Evolutionary conservation across 2,329 filamentous ascomycete genomes (phyloP), one percentile per base, ranked within the genome.

Genomic region (Geosmithia morbida): DNA sequence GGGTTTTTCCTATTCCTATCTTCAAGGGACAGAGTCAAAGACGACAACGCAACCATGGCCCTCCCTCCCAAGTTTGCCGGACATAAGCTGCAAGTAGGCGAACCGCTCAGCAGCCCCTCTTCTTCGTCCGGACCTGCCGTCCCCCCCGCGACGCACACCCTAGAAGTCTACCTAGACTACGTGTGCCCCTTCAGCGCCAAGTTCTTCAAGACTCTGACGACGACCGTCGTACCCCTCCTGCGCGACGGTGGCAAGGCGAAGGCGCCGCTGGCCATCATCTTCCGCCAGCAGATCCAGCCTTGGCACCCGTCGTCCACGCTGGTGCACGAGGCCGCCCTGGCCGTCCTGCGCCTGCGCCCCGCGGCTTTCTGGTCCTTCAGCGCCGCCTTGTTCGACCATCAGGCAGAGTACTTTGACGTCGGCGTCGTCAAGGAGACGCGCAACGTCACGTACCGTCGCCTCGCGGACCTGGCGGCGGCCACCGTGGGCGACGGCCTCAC

Each of bases 261-360:
- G 14, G 6, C 3, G 3, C 73, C 72, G 51, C 67, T 95, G 2
- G 74, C 85, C 56, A 71, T 94, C 55, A 77, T 97, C 58, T 86
- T 96, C 71, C 83, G 89, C 45, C 89, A 90, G 62, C 88, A 95
- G 62, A 79, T 96, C 57, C 88, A 95, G 68, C 87, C 88, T 14
- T 95, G 90, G 90, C 89, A 97, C 66, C 90, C 90, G 2, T 87
- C 84, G 18, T 88, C 80, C 41, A 88, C 84, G 7, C 73, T 88
- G 11, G 72, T 77, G 48, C 86, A 90, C 68, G 90, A 97, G 73
- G 85, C 88, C 30, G 89, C 72, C 3, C 75, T 87, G 30, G 90
- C 88, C 2, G 87, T 96, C 1, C 73, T 90, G 55, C 76, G 75
- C 46, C 64, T 87, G 7, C 69, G 78, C 2, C 83, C 85, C 0